Conservation (phyloP, 768 basidiomycete genomes). For the Pleurotus ostreatus region DNA sequence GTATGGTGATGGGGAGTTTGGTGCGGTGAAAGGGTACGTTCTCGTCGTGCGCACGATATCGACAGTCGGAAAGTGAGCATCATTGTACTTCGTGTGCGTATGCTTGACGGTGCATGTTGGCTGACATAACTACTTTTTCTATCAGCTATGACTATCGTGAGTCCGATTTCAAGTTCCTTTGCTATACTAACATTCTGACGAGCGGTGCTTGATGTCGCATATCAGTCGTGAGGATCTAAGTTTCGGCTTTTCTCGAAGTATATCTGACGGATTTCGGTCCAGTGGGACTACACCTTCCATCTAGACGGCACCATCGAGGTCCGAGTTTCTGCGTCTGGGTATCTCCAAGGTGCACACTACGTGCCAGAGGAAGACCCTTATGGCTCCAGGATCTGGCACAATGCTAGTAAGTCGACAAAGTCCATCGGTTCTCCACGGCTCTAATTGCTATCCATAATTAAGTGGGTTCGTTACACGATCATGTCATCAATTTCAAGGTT, state of each 20-base stretch:
- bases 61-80: slow-evolving; percentile 61
- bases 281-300: slow-evolving; percentile 67
- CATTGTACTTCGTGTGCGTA: not conserved
- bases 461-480: slow-evolving; percentile 69
- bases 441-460: not conserved
- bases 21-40: slow-evolving; percentile 57
- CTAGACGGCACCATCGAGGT: slow-evolving; percentile 68
- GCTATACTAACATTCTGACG: not conserved
- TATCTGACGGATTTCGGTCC: not conserved
- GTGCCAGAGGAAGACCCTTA: slow-evolving; percentile 43
- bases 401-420: slow-evolving; percentile 38
- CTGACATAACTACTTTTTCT: not conserved
- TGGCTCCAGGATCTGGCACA: slow-evolving; percentile 51
- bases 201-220: not conserved
- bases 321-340: slow-evolving; percentile 63
- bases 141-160: slow-evolving; percentile 51
- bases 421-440: not conserved
- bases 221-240: slow-evolving; percentile 25
- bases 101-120: not conserved
- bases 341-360: slow-evolving; percentile 64
- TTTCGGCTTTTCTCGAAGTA: not conserved
- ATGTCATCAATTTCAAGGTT: slow-evolving; percentile 63
- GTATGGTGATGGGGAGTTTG: slow-evolving; percentile 49
- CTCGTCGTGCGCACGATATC: slow-evolving; percentile 52
- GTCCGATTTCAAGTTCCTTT: slow-evolving; percentile 15